Percentiles rank a stretch among this genome's conserved stretches.
Conservation (phyloP, 768 basidiomycete genomes). For the Podaxis sp. region DNA sequence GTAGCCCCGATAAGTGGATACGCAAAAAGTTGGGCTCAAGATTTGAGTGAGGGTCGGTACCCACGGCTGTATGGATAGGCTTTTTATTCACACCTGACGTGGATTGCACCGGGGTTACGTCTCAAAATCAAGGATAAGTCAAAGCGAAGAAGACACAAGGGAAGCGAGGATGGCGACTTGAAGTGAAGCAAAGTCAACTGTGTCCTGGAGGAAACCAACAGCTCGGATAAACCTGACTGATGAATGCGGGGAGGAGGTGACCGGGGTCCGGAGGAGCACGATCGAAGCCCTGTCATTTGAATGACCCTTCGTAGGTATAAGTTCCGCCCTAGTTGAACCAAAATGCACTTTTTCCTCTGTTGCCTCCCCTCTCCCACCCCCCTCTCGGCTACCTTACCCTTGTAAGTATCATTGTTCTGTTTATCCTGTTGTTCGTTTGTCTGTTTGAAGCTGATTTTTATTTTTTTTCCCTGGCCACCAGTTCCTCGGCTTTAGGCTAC, state of each 20-base stretch:
- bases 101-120: background rate
- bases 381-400: conserved; percentile 10
- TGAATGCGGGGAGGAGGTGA: conserved; percentile 25
- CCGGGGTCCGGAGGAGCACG: conserved; percentile 34
- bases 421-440: conserved; percentile 10
- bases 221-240: conserved; percentile 8
- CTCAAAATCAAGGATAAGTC: background rate
- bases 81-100: conserved; percentile 2
- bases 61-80: background rate
- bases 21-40: background rate
- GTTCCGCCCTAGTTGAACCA: conserved; percentile 49
- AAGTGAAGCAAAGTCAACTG: background rate
- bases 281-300: conserved; percentile 48
- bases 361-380: conserved; percentile 17
- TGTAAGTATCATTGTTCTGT: conserved; percentile 3
- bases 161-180: background rate
- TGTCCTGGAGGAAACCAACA: background rate
- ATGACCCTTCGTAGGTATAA: conserved; percentile 45
- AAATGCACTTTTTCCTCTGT: conserved; percentile 45
- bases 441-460: conserved; percentile 9
- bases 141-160: background rate
- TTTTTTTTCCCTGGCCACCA: conserved; percentile 12
- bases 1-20: background rate
- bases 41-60: conserved; percentile 3
- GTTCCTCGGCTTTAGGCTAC: conserved; percentile 11